A percentile compares a stretch with the other conserved stretches of the same genome.
Conservation (phyloP, 192 early-diverging fungal species). For the Backusella morwellensis region DNA sequence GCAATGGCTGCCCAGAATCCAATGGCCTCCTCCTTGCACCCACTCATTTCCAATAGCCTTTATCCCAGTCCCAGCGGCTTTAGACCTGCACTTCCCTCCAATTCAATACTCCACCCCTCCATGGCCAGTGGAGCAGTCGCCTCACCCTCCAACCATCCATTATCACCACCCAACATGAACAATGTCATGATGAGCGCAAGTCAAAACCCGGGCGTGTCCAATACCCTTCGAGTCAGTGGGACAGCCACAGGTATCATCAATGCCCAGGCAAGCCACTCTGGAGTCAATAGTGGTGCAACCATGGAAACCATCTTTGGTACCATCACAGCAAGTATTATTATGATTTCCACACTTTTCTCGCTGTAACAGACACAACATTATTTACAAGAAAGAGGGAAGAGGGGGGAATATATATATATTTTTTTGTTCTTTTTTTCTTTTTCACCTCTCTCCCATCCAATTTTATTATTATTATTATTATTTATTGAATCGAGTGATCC, state of each 20-base stretch:
- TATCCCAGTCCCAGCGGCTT: neutral
- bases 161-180: neutral
- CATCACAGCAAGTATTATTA: neutral
- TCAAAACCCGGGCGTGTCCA: neutral
- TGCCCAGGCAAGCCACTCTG: neutral
- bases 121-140: neutral
- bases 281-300: neutral
- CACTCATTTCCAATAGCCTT: neutral
- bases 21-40: neutral
- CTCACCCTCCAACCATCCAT: neutral
- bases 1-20: neutral
- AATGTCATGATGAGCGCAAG: neutral
- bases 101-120: neutral
- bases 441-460: too few relatives aligned
- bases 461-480: neutral
- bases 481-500: conserved; percentile 47
- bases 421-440: neutral
- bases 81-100: neutral
- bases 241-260: neutral
- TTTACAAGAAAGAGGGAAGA: neutral
- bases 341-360: neutral
- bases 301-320: neutral
- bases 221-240: neutral
- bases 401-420: too few relatives aligned
- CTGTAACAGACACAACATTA: neutral